Evolutionary conservation across 176 grass and related monocot species (phyloP).

Genomic region (Carex myosuroides): DNA sequence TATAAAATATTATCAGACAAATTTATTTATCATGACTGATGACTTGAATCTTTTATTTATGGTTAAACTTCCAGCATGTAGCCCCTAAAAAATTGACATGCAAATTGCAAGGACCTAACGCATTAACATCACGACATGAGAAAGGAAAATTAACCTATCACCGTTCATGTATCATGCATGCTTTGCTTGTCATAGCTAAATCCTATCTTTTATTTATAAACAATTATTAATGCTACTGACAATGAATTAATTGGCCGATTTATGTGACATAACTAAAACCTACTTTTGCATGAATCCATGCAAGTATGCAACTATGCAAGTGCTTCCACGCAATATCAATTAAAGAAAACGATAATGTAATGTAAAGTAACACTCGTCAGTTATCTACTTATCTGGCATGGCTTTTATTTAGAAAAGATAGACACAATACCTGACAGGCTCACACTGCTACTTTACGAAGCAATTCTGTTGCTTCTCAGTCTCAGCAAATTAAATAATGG

Average conservation of each 20-base stretch:
- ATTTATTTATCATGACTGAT: neutral
- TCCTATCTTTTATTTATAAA: neutral
- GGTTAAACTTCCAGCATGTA: neutral
- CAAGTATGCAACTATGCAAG: neutral
- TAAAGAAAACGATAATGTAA: conserved; percentile 9
- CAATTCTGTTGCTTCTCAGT: neutral
- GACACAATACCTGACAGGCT: neutral
- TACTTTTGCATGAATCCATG: conserved; percentile 24
- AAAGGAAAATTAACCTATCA: neutral
- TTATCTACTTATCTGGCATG: neutral
- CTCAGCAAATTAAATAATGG: neutral
- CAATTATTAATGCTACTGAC: conserved; percentile 7
- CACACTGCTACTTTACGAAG: neutral
- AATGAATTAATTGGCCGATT: neutral
- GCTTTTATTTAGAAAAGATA: neutral
- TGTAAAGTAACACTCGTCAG: neutral
- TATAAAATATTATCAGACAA: neutral
- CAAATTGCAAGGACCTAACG: neutral
- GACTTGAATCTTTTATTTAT: neutral
- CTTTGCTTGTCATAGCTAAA: neutral
- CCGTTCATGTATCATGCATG: neutral
- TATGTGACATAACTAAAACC: conserved; percentile 15
- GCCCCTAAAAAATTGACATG: neutral
- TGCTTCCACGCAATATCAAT: conserved; percentile 22
- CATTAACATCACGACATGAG: neutral